Evolutionary conservation across 164 flowering plant species (phyloP).

Genomic region (Houttuynia cordata): DNA sequence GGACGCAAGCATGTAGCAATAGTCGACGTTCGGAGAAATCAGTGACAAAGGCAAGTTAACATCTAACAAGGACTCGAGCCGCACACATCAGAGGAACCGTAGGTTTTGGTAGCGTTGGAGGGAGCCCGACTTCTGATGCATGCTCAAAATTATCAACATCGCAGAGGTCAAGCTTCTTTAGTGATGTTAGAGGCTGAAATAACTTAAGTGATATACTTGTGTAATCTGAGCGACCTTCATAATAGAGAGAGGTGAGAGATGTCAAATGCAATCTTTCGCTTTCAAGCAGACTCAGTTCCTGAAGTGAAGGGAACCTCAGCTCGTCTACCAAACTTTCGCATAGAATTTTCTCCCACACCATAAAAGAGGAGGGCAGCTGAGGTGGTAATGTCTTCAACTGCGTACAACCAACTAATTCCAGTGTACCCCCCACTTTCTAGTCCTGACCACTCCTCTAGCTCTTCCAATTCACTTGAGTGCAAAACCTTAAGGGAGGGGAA

Average conservation of each 20-base stretch:
- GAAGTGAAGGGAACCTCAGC: conserved; percentile 2
- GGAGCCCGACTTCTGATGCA: neutral
- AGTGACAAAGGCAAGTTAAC: conserved; percentile 1
- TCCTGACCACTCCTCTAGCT: neutral
- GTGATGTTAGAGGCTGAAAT: neutral
- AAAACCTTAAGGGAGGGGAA: too few species aligned
- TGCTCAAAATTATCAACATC: neutral
- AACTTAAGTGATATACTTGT: neutral
- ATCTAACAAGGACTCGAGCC: conserved; percentile 1
- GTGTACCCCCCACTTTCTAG: neutral
- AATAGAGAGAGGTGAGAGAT: conserved; percentile 3
- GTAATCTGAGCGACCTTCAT: too few species aligned
- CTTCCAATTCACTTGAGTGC: too few species aligned
- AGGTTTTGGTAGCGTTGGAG: neutral
- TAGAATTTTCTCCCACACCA: neutral
- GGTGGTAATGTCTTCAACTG: neutral
- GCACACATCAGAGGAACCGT: conserved; percentile 1
- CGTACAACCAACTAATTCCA: conserved; percentile 1
- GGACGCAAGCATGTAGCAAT: too few species aligned
- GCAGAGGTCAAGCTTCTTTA: neutral
- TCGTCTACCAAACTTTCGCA: neutral
- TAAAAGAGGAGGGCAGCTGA: neutral
- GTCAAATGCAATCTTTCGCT: neutral
- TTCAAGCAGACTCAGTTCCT: neutral
- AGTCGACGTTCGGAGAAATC: neutral